Conservation (phyloP, 768 basidiomycete genomes). For the Tylopilus rubrobrunneus region DNA sequence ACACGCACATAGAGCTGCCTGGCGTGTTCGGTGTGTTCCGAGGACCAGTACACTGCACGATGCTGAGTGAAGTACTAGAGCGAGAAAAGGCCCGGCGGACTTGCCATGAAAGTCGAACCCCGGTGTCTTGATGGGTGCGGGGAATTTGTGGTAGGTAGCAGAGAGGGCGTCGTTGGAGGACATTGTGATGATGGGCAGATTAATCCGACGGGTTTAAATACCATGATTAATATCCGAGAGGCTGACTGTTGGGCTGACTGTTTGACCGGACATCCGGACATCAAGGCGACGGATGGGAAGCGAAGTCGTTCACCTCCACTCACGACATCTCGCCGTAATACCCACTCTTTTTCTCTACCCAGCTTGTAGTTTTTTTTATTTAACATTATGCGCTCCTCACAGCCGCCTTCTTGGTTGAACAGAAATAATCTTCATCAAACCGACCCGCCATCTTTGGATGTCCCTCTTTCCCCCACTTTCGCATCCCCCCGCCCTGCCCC, state of each 20-base stretch:
- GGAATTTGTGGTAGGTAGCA: constrained; percentile 50
- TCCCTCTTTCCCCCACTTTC: constrained; percentile 45
- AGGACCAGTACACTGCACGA: constrained; percentile 54
- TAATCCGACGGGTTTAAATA: too few species aligned
- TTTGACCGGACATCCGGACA: neutral
- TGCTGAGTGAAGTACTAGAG: neutral
- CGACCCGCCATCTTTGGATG: constrained; percentile 33
- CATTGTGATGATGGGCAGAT: too few species aligned
- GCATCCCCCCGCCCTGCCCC: constrained; percentile 34
- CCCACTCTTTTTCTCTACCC: neutral
- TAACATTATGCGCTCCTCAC: constrained; percentile 32
- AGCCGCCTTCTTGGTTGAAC: constrained; percentile 36
- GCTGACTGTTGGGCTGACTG: neutral
- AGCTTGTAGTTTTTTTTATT: neutral
- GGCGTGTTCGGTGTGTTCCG: constrained; percentile 45
- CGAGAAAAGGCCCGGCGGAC: constrained; percentile 12
- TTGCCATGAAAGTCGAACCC: constrained; percentile 74
- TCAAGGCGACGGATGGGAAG: neutral
- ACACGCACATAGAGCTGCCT: constrained; percentile 56
- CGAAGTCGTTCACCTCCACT: neutral
- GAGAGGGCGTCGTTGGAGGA: constrained; percentile 34
- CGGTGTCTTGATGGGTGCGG: constrained; percentile 50
- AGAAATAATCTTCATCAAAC: constrained; percentile 20
- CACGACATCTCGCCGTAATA: neutral
- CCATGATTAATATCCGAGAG: neutral